These are phyloP conservation scores for Fragosphaeria purpurea DNA, from an alignment of 2,329 filamentous ascomycete species.

Conservation along the genomic window DNA sequence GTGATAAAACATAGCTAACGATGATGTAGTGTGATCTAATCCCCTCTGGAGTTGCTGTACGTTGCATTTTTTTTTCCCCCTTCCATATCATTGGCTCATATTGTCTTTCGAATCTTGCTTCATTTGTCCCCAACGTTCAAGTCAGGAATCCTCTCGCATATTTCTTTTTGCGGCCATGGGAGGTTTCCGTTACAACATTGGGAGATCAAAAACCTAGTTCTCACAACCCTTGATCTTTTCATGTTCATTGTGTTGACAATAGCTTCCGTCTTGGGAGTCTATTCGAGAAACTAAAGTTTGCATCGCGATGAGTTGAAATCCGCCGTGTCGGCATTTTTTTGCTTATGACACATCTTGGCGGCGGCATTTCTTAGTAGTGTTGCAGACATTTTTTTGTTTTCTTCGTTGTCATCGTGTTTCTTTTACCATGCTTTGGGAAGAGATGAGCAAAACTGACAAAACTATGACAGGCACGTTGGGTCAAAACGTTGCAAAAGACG, in stretches of 20 bases:
- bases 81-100: constrained; percentile 8
- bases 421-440: constrained; percentile 13
- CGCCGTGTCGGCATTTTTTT: constrained; percentile 43
- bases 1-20: background rate
- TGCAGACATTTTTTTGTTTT: constrained; percentile 53
- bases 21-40: constrained; percentile 62
- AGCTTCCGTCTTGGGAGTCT: constrained; percentile 79
- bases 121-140: constrained; percentile 51
- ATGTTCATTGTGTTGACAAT: constrained; percentile 58
- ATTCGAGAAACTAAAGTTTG: constrained; percentile 64
- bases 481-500: constrained; percentile 76
- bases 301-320: constrained; percentile 97
- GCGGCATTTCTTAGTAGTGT: constrained; percentile 97
- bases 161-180: constrained; percentile 50
- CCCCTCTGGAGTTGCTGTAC: constrained; percentile 88
- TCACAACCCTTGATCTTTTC: constrained; percentile 55
- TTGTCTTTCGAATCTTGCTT: constrained; percentile 17
- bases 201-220: constrained; percentile 70
- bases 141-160: constrained; percentile 76
- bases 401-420: constrained; percentile 9
- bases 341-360: constrained; percentile 53
- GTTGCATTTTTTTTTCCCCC: constrained; percentile 30
- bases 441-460: constrained; percentile 15
- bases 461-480: constrained; percentile 73
- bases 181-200: constrained; percentile 98